Evolutionary conservation across 78 protist genomes (phyloP).

Genomic region (Emiliania huxleyi): DNA sequence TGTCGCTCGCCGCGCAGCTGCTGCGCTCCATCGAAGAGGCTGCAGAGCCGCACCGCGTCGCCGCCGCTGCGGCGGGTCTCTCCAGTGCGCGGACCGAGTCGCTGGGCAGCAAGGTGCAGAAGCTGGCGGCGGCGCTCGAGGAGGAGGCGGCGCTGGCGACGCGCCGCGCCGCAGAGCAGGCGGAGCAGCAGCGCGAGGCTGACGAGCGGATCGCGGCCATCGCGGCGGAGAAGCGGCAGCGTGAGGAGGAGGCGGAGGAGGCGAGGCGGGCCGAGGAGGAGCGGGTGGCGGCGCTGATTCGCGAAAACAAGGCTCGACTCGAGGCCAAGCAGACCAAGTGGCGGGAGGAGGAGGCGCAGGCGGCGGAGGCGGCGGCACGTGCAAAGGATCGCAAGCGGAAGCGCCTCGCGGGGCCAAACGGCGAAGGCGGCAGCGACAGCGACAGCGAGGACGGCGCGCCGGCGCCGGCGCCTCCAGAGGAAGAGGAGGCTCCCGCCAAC

Average conservation of each 20-base stretch:
- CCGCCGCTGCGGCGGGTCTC: neutral
- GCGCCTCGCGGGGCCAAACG: neutral
- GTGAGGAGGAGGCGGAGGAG: neutral
- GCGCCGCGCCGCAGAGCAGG: neutral
- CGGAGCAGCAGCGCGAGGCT: neutral
- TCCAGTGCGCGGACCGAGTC: neutral
- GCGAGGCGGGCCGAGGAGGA: neutral
- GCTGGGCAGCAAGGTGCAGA: neutral
- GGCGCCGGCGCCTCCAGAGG: neutral
- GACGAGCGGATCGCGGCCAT: neutral
- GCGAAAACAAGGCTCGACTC: neutral
- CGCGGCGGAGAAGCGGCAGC: neutral
- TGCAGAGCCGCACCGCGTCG: neutral
- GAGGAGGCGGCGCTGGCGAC: no score
- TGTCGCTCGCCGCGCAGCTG: neutral
- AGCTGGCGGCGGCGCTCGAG: no score
- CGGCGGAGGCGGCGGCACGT: neutral
- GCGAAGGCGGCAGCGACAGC: neutral
- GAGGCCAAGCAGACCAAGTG: neutral
- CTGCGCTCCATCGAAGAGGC: neutral
- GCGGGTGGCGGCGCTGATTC: neutral
- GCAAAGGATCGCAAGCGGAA: neutral
- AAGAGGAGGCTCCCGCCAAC: neutral
- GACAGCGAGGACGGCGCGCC: neutral
- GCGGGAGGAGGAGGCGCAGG: neutral